Conservation (phyloP, 805 yeast species). For the Millerago galiae region DNA sequence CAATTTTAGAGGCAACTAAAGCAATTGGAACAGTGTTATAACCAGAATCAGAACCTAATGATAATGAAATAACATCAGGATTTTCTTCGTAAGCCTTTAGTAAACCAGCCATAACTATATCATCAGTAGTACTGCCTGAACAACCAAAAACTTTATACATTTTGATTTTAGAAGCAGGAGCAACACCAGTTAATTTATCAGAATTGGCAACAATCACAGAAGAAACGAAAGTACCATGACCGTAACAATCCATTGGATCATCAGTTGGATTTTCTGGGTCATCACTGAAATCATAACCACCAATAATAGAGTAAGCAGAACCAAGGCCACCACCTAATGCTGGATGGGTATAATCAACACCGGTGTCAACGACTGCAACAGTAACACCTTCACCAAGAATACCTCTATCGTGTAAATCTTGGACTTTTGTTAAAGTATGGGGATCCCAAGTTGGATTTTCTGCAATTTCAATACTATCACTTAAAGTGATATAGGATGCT, state of each 20-base stretch:
- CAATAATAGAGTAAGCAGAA: slow-evolving; percentile 7
- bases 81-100: slow-evolving; percentile 11
- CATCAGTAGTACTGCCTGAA: slow-evolving; percentile 7
- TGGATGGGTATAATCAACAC: slow-evolving; percentile 7
- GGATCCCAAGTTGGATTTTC: slow-evolving; percentile 4
- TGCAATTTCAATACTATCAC: background rate
- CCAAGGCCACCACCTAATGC: slow-evolving; percentile 11
- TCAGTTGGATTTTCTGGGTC: slow-evolving; percentile 7
- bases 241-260: slow-evolving; percentile 14
- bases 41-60: slow-evolving; percentile 12
- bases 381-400: slow-evolving; percentile 6
- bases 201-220: slow-evolving; percentile 11
- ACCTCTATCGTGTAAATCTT: slow-evolving; percentile 4
- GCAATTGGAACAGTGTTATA: slow-evolving; percentile 11
- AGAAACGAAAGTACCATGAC: slow-evolving; percentile 17
- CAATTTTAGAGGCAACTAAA: slow-evolving; percentile 7
- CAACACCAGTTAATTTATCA: slow-evolving; percentile 9
- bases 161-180: slow-evolving; percentile 13
- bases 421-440: slow-evolving; percentile 7
- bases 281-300: slow-evolving; percentile 11
- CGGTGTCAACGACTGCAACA: slow-evolving; percentile 9
- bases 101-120: slow-evolving; percentile 13
- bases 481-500: slow-evolving; percentile 8
- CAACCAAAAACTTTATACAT: slow-evolving; percentile 14
- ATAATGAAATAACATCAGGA: slow-evolving; percentile 11